A percentile compares a stretch with the other conserved stretches of the same genome.
These are phyloP conservation scores for Protomyces arabidopsidicola DNA, from an alignment of 1,139 yeast genomes.

Conservation along the genomic window DNA sequence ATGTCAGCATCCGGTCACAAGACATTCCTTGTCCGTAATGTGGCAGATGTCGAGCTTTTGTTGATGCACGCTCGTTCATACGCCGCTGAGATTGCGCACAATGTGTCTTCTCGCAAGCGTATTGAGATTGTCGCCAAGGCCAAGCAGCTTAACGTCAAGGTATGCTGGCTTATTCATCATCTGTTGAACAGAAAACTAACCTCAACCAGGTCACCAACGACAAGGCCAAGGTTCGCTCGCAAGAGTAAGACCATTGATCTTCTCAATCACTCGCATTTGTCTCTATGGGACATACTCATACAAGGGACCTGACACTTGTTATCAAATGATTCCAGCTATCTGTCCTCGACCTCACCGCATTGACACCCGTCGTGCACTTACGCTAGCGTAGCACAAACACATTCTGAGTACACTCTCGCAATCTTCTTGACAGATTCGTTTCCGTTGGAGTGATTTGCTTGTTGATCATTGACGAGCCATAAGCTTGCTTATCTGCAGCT, in stretches of 20 bases:
- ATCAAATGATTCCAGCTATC: too few relatives aligned
- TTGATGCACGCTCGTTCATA: conserved; percentile 95
- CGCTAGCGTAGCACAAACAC: neutral
- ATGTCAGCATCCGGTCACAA: conserved; percentile 97
- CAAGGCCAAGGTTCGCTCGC: conserved; percentile 54
- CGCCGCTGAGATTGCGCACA: conserved; percentile 99
- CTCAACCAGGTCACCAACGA: conserved; percentile 77
- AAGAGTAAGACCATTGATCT: conserved; percentile 22
- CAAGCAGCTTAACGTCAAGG: conserved; percentile 93
- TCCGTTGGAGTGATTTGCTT: too few relatives aligned
- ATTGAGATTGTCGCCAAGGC: conserved; percentile 95
- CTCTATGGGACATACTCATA: neutral
- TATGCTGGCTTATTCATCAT: neutral
- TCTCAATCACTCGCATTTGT: neutral
- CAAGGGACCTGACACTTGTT: too few relatives aligned
- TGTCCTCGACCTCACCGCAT: too few relatives aligned
- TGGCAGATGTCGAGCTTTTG: conserved; percentile 89
- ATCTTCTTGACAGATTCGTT: too few relatives aligned
- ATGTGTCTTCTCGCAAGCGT: conserved; percentile 97
- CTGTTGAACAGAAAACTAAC: neutral
- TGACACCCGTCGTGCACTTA: neutral
- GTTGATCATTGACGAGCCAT: too few relatives aligned
- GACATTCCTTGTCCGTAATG: conserved; percentile 88
- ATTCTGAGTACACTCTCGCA: neutral
- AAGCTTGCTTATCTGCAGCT: too few relatives aligned